Conservation (phyloP, 2,329 filamentous ascomycete species). For the Monosporascus sp. region DNA sequence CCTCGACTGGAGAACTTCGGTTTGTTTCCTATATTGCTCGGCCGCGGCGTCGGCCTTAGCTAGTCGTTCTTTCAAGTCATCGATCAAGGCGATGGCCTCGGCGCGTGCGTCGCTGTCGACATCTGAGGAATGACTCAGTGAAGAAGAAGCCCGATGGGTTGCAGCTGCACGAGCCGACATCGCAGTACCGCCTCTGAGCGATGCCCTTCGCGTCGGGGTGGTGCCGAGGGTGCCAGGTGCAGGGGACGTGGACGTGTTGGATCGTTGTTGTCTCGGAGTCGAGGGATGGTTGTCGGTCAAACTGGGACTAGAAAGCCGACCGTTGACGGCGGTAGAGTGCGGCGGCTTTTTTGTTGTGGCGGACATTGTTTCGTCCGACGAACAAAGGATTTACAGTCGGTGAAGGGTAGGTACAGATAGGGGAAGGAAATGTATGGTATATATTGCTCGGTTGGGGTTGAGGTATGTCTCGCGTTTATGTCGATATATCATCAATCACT, state of each 20-base stretch:
- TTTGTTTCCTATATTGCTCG: constrained; percentile 78
- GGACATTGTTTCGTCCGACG: background rate
- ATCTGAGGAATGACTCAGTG: constrained; percentile 39
- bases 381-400: background rate
- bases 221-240: constrained; percentile 31
- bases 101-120: constrained; percentile 70
- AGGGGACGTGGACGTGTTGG: constrained; percentile 34
- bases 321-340: background rate
- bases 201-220: constrained; percentile 54
- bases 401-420: too few species aligned
- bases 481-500: too few species aligned
- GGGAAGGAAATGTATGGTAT: too few species aligned
- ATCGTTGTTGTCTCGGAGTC: background rate
- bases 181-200: constrained; percentile 59
- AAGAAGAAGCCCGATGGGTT: constrained; percentile 52
- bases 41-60: constrained; percentile 73
- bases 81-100: constrained; percentile 71
- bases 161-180: constrained; percentile 70
- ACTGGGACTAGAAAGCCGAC: background rate
- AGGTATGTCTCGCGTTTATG: too few species aligned
- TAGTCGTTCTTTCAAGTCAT: constrained; percentile 79
- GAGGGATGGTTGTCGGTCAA: background rate
- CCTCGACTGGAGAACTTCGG: constrained; percentile 76
- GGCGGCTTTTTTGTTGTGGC: background rate
- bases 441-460: too few species aligned